Evolutionary conservation across 768 basidiomycete genomes (phyloP).

Genomic region (Porpolomopsis calyptriformis): DNA sequence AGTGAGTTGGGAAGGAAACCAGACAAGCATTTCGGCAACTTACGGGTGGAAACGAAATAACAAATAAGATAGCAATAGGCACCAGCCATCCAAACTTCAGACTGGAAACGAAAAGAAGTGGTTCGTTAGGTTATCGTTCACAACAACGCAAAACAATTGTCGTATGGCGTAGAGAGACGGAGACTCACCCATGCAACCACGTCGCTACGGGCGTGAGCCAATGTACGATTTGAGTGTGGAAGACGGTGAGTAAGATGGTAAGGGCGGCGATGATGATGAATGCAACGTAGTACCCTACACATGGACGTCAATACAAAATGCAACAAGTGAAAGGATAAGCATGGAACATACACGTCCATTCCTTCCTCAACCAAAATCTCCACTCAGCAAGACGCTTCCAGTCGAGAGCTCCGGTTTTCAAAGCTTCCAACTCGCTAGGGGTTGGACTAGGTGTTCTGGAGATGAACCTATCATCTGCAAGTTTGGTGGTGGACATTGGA

Average conservation of each 20-base stretch:
- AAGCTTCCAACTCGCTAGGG: conserved; percentile 41
- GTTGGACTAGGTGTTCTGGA: conserved; percentile 53
- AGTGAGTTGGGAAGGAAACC: neutral
- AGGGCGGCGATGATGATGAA: conserved; percentile 36
- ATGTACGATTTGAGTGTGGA: conserved; percentile 61
- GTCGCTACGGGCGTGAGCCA: conserved; percentile 57
- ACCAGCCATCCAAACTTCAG: conserved; percentile 58
- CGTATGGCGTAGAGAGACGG: conserved; percentile 7
- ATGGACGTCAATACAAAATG: neutral
- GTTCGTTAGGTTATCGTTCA: neutral
- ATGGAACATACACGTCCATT: conserved; percentile 48
- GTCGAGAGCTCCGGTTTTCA: conserved; percentile 34
- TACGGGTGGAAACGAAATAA: conserved; percentile 81
- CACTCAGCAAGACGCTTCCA: conserved; percentile 32
- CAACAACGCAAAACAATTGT: neutral
- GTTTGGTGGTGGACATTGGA: conserved; percentile 4
- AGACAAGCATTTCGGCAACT: conserved; percentile 12
- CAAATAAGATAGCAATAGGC: conserved; percentile 70
- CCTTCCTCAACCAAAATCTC: conserved; percentile 44
- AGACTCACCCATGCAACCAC: conserved; percentile 50
- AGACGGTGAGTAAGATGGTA: conserved; percentile 45
- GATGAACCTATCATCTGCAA: conserved; percentile 12
- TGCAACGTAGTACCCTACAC: conserved; percentile 42
- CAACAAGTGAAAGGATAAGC: conserved; percentile 1
- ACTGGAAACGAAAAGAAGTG: conserved; percentile 27